Evolutionary conservation across 2,329 filamentous ascomycete genomes (phyloP).

Genomic region (Aspergillus brasiliensis): DNA sequence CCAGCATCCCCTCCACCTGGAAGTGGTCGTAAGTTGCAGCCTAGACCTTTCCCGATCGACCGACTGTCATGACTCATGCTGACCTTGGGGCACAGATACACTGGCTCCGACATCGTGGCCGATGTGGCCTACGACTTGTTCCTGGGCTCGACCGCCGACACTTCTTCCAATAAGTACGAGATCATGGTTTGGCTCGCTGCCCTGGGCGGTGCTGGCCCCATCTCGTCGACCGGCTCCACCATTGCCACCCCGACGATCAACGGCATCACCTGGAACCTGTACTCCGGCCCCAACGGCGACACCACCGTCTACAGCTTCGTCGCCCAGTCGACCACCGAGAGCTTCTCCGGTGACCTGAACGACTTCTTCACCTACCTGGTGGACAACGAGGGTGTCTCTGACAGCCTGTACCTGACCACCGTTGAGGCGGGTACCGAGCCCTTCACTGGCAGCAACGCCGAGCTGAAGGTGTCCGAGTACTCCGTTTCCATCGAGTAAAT

Average conservation of each 20-base stretch:
- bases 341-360: conserved; percentile 60
- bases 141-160: conserved; percentile 51
- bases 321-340: conserved; percentile 49
- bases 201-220: conserved; percentile 60
- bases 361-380: conserved; percentile 61
- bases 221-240: conserved; percentile 51
- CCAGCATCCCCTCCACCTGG: conserved; percentile 49
- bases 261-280: conserved; percentile 60
- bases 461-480: conserved; percentile 33
- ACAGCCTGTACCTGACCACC: conserved; percentile 56
- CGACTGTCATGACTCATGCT: neutral
- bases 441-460: conserved; percentile 34
- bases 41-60: neutral
- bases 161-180: conserved; percentile 56
- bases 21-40: conserved; percentile 41
- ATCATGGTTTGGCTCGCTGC: conserved; percentile 68
- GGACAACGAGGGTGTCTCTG: conserved; percentile 35
- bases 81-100: conserved; percentile 42
- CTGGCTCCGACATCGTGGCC: conserved; percentile 53
- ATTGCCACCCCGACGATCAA: conserved; percentile 58
- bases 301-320: conserved; percentile 64
- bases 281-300: conserved; percentile 60
- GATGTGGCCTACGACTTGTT: conserved; percentile 67
- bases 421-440: conserved; percentile 46
- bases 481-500: conserved; percentile 31